Base-by-base conservation (phyloP, 805 yeast species). In the Wickerhamomyces sydowiorum region DNA sequence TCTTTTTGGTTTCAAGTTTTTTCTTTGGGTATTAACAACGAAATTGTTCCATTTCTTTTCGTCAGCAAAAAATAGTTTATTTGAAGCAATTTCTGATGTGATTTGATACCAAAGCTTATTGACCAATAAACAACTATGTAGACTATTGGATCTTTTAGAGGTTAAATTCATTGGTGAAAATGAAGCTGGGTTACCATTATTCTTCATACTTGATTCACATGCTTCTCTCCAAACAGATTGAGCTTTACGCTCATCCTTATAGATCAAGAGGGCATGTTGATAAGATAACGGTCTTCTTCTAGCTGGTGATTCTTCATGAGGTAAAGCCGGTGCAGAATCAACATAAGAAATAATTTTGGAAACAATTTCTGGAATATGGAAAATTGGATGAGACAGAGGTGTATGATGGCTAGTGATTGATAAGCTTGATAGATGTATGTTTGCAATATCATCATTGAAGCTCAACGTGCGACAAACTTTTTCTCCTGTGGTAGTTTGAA, bases 331-430 rank as follows among this genome's bases (percentile, higher is more conserved):
- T 45, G 71, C 75, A 21, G 65, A 60, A 43, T 83, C 88, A n/a
- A 83, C 82, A 55, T 68, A 77, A 21, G 67, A 64, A 22, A 88
- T 54, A 12, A 88, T 84, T 41, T 70, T 68, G 46, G 69, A 61
- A 14, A 88, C 66, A 40, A 88, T 81, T 59, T 88, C 96, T 0
- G 96, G 96, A 28, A 83, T 79, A 39, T 70, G 67, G 53, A 88
- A 83, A 8, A 88, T 82, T 28, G 24, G 41, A 38, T 57, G 60
- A 3, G 50, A n/a, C 20, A 31, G 18, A 5, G n/a, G 2, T 20
- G 25, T 18, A 24, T 15, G 22, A 12, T 28, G 9, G 5, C 14
- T 15, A n/a, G 8, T 29, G 14, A 46, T 30, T 15, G 43, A 30
- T 14, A 47, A 32, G 30, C 40, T 27, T 3, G 52, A 49, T 17